phyloP scores from a whole-genome alignment of 2,329 filamentous ascomycete species.

The Trichoderma brevicompactum region DNA sequence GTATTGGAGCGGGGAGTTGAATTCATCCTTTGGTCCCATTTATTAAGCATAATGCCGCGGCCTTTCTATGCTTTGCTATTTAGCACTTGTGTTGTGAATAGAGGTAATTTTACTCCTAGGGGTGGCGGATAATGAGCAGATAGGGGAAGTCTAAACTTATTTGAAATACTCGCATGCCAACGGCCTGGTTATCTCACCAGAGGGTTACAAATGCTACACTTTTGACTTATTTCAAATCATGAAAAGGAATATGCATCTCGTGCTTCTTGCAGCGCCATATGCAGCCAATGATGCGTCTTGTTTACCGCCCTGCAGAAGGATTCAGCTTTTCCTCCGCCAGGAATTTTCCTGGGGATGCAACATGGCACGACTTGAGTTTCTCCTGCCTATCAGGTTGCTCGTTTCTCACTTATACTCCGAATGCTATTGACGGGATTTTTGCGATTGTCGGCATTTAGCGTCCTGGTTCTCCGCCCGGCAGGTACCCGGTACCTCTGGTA shows the following conservation, averaged over 20 bases:
- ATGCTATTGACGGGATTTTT: conserved; percentile 12
- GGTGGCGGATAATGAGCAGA: background rate
- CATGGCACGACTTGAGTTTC: background rate
- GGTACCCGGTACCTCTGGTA: background rate
- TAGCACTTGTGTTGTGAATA: no score
- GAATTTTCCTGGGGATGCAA: no score
- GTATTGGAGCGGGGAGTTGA: background rate
- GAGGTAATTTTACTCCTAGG: background rate
- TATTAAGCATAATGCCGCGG: no score
- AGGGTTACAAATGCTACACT: conserved; percentile 12
- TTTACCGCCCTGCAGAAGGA: no score
- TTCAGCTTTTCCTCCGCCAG: no score
- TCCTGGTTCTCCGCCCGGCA: background rate
- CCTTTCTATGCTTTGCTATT: no score
- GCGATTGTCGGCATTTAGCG: conserved; percentile 17
- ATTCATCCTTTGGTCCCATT: background rate
- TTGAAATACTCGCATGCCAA: conserved; percentile 20
- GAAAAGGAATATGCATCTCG: background rate
- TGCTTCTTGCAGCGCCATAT: background rate
- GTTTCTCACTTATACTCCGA: background rate
- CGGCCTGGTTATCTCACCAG: background rate
- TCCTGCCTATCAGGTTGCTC: background rate
- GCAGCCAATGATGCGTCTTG: background rate
- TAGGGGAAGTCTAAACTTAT: background rate
- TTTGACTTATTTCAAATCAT: background rate